These are phyloP conservation scores for Excoecaria agallocha DNA, from an alignment of 345 rosid species.

Conservation along the genomic window DNA sequence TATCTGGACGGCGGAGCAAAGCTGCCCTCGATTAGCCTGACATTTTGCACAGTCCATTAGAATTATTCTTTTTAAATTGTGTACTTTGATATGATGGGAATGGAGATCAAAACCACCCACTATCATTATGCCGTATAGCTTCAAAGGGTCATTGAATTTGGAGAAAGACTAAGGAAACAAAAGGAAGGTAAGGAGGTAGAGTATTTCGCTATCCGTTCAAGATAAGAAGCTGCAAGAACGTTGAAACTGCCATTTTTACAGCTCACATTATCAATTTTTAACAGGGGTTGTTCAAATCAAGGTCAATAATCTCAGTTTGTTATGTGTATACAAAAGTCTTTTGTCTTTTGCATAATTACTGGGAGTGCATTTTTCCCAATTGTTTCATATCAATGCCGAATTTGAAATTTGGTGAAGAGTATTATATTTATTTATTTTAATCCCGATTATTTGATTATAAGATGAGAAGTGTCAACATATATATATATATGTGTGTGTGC, in stretches of 20 bases:
- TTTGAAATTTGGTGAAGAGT: not conserved
- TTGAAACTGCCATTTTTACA: not conserved
- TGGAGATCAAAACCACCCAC: conserved; percentile 3
- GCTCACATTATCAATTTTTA: not conserved
- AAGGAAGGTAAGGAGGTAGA: conserved; percentile 1
- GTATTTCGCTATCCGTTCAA: not conserved
- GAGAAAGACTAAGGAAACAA: not conserved
- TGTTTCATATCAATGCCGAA: not conserved
- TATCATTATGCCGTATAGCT: conserved; percentile 6
- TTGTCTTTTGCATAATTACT: conserved; percentile 3
- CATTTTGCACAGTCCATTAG: not conserved
- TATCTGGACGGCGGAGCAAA: conserved; percentile 62
- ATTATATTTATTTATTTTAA: not conserved
- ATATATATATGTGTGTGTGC: no score
- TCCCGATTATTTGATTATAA: not conserved
- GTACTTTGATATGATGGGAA: conserved; percentile 2
- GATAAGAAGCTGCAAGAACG: not conserved
- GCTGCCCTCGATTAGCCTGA: conserved; percentile 71
- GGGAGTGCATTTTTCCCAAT: not conserved
- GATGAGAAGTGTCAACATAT: not conserved
- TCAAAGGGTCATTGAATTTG: conserved; percentile 1
- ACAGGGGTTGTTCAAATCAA: not conserved
- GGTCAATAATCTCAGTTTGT: not conserved
- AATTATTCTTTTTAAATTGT: conserved; percentile 4
- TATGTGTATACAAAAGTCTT: conserved; percentile 15